Base-by-base conservation (phyloP, 768 basidiomycete species). In the Floccularia luteovirens region DNA sequence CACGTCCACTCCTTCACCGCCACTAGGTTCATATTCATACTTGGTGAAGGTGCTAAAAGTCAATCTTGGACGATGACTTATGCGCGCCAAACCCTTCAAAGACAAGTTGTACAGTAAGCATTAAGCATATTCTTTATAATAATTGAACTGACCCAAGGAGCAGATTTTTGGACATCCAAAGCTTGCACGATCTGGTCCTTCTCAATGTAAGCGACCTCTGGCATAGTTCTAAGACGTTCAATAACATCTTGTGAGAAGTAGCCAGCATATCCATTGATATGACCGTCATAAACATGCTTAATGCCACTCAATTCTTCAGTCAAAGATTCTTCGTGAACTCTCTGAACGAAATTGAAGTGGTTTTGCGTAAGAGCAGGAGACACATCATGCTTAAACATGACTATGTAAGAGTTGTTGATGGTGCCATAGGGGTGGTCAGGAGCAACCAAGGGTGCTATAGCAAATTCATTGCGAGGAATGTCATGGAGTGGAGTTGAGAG, bases 1-100 rank as follows among this genome's bases (percentile, higher is more conserved):
- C 36, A 90, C 94, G 46, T 96, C 90, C 17, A 99, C 94, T 46
- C 93, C 96, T 31, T 87, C 78, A 41, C 94, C 94, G n/a, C 82
- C 92, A 2, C 66, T 24, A 0, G 54, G 5, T 38, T 88, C 70
- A 55, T 84, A 87, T 39, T 75, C 65, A 60, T 97, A 99, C 57
- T 75, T 79, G 42, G 68, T 78, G 71, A 96, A 97, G 10, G 90
- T 97, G 24, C 75, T 60, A 45, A 98, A 80, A 6, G 68, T 65
- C 17, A 99, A 78, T 52, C 62, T 79, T 10, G 66, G 44, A 32
- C 93, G 78, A 66, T 99, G 96, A 47, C 90, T 92, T 54, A 98
- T 77, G 28, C 96, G 85, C 32, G 96, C 92, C 32, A 99, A 81
- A 56, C 96, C 96, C 96, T 96, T 50, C 17, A 20, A 37, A 19